phyloP scores from a whole-genome alignment of 1,284 basidiomycete species.

The Ustilago esculenta region DNA sequence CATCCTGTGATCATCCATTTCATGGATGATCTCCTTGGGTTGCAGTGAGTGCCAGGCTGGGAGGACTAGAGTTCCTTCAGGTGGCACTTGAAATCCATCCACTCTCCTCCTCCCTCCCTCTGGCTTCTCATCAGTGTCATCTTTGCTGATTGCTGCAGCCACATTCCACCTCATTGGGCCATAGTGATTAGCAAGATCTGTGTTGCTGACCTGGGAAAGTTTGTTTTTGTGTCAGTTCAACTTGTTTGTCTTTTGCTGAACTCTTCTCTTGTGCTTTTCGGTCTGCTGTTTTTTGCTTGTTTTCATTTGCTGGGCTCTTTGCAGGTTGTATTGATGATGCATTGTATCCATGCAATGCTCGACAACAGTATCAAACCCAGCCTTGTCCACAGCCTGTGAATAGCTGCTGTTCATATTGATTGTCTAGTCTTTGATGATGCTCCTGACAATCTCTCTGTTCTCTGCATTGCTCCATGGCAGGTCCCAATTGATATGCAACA shows the following conservation, averaged over 20 bases:
- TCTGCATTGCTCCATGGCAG: background rate
- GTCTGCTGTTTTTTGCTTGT: no score
- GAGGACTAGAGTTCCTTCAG: background rate
- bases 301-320: background rate
- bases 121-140: background rate
- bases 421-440: background rate
- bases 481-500: background rate
- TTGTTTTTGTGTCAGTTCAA: background rate
- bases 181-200: background rate
- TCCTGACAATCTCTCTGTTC: background rate
- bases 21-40: background rate
- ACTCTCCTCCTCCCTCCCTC: background rate
- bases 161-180: slow-evolving; percentile 1
- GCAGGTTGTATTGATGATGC: background rate
- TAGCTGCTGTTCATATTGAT: background rate
- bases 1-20: background rate
- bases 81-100: no score
- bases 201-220: background rate
- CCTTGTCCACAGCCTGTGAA: background rate
- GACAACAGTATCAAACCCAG: background rate
- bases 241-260: background rate
- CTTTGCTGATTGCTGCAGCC: background rate
- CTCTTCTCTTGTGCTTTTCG: background rate
- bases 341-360: background rate
- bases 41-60: background rate